Percentiles rank a stretch among this genome's conserved stretches.
phyloP scores from a whole-genome alignment of 2,329 filamentous ascomycete genomes.

The Colletotrichum australisinense region DNA sequence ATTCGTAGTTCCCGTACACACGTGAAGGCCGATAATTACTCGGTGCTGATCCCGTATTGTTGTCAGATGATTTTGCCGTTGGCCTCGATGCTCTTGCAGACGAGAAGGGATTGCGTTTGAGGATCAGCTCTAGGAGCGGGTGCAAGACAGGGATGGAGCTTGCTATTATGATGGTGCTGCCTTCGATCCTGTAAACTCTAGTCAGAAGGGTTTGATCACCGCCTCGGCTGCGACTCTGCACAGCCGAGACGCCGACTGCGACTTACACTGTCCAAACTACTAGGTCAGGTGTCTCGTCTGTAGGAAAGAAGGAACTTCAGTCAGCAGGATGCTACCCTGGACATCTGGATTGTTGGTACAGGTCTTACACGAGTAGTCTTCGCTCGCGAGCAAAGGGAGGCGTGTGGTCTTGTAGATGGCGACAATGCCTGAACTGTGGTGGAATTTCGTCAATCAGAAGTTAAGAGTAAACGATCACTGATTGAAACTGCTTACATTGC shows the following conservation, averaged over 20 bases:
- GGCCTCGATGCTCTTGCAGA: constrained; percentile 15
- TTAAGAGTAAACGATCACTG: not conserved
- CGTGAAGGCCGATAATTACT: not conserved
- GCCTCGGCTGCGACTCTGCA: not conserved
- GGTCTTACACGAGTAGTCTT: constrained; percentile 40
- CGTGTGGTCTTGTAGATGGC: constrained; percentile 50
- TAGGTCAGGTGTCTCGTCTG: constrained; percentile 52
- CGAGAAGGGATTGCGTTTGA: constrained; percentile 15
- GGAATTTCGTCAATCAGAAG: not conserved
- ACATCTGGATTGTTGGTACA: not conserved
- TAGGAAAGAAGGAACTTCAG: not conserved
- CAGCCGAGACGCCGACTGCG: not conserved
- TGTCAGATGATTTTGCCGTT: not conserved
- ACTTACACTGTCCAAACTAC: constrained; percentile 58
- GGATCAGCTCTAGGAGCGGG: constrained; percentile 39
- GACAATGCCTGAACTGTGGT: constrained; percentile 39
- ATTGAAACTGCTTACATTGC: constrained; percentile 43
- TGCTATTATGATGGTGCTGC: constrained; percentile 49
- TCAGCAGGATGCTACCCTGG: not conserved
- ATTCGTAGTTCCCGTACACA: not conserved
- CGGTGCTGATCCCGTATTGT: not conserved
- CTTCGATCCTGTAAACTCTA: constrained; percentile 42
- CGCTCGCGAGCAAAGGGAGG: constrained; percentile 42
- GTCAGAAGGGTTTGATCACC: not conserved
- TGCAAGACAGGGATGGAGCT: constrained; percentile 48